Conservation (phyloP, 371 early-diverging fungal species). For the Furculomyces boomerangus region DNA sequence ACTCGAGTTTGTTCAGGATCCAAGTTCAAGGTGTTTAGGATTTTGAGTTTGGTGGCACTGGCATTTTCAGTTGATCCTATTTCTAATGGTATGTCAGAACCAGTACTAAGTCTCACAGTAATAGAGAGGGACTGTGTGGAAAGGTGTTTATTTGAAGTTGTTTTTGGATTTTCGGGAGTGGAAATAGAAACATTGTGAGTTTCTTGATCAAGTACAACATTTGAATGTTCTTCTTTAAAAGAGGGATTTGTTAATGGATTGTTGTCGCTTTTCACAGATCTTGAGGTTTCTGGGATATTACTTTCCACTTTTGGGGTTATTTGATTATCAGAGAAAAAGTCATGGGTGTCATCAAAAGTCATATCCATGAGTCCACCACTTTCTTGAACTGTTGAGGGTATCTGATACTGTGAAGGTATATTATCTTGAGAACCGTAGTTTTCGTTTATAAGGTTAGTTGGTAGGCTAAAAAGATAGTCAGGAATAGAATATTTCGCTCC, state of each 20-base stretch:
- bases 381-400: not conserved
- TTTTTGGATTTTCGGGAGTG: no score
- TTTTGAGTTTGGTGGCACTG: not conserved
- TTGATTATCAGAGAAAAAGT: not conserved
- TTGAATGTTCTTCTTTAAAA: no score
- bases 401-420: not conserved
- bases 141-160: no score
- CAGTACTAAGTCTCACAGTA: not conserved
- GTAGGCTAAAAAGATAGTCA: constrained; percentile 37
- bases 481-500: constrained; percentile 49
- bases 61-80: not conserved
- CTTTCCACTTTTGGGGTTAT: not conserved
- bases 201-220: no score
- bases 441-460: constrained; percentile 29
- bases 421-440: not conserved
- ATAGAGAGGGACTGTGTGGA: not conserved
- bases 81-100: not conserved
- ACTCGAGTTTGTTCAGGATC: not conserved
- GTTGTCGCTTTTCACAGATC: no score
- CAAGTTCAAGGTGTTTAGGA: not conserved
- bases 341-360: not conserved
- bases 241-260: no score
- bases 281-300: no score
- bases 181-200: no score
- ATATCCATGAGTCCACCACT: not conserved